Base-by-base conservation (phyloP, 129 eudicot species). In the Artemisia argyi region DNA sequence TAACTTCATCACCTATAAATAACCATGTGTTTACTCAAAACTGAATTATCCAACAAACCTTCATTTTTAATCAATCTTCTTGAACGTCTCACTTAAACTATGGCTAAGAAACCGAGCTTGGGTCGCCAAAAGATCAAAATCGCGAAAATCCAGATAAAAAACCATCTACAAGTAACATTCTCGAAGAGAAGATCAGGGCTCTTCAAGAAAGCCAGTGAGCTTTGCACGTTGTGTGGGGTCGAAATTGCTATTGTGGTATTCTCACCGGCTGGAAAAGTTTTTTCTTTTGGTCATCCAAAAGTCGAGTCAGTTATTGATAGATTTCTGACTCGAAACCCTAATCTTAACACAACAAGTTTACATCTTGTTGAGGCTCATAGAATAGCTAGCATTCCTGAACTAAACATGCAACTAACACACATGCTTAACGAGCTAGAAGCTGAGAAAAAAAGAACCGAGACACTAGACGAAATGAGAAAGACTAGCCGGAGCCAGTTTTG, bases 171-270 rank as follows among this genome's bases (percentile, higher is more conserved):
- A 63, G 87, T 82, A 4, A 87, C 89, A 24, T 87, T 87, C 82
- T 87, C 93, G 39, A 87, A 87, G 70, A 72, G 93, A 3, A 81
- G 93, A 2, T 65, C 82, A 1, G 93, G 89, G 14, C 80, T 87
- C 13, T 87, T 87, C 74, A 87, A 87, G 78, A 87, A 87, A 50
- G 87, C 89, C 3, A 87, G 89, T 54, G 93, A 84, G 55, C 87
- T 87, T 3, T 84, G 85, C 73, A 87, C 93, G 13, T 81, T 84
- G 11, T 84, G 89, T 59, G 93, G 93, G 16, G 89, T 85, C 39
- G 89, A 87, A 35, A 84, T 84, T 7, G 92, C 87, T 6, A 87
- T 87, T 10, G 75, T 87, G 26, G 93, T 87, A 32, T 84, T 87
- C 75, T 87, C 93, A 1, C 93, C 93, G 0, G 85, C 85, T 0